Evolutionary conservation across 1,284 basidiomycete genomes (phyloP).

Genomic region (Vanrija sp.): DNA sequence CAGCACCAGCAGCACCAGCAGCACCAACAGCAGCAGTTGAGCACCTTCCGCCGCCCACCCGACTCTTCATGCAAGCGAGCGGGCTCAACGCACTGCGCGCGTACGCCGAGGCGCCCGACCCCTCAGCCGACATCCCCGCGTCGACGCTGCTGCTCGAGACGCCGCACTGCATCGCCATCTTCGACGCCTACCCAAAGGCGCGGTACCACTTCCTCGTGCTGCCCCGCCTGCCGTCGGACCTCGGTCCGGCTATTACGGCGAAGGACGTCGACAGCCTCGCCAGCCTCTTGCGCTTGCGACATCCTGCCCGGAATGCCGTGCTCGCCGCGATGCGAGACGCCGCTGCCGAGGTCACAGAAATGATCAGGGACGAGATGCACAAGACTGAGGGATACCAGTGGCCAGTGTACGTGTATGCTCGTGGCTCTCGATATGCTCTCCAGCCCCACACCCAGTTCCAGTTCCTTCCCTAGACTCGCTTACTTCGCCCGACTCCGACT

Average conservation of each 20-base stretch:
- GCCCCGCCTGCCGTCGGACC: conserved; percentile 54
- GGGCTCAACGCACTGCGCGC: too few relatives aligned
- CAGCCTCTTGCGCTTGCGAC: conserved; percentile 57
- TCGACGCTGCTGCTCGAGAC: conserved; percentile 63
- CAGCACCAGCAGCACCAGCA: too few relatives aligned
- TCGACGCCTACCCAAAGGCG: conserved; percentile 79
- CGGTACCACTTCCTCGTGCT: conserved; percentile 78
- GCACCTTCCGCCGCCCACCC: too few relatives aligned
- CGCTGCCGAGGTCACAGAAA: conserved; percentile 56
- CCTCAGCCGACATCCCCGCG: conserved; percentile 51
- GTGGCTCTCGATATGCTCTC: too few relatives aligned
- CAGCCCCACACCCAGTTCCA: too few relatives aligned
- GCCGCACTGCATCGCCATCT: conserved; percentile 65
- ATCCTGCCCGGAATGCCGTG: conserved; percentile 53
- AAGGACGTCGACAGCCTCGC: conserved; percentile 58
- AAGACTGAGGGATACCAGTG: conserved; percentile 72
- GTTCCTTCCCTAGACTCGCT: too few relatives aligned
- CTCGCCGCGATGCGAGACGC: conserved; percentile 59
- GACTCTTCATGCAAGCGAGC: too few relatives aligned
- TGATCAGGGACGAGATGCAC: conserved; percentile 77
- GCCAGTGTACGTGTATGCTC: conserved; percentile 58
- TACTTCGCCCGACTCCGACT: too few relatives aligned
- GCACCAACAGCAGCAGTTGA: too few relatives aligned
- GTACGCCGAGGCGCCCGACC: background rate
- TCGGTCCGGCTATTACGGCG: too few relatives aligned